These are phyloP conservation scores for Eucalyptus leucophloia DNA, from an alignment of 345 rosid species.

Conservation along the genomic window DNA sequence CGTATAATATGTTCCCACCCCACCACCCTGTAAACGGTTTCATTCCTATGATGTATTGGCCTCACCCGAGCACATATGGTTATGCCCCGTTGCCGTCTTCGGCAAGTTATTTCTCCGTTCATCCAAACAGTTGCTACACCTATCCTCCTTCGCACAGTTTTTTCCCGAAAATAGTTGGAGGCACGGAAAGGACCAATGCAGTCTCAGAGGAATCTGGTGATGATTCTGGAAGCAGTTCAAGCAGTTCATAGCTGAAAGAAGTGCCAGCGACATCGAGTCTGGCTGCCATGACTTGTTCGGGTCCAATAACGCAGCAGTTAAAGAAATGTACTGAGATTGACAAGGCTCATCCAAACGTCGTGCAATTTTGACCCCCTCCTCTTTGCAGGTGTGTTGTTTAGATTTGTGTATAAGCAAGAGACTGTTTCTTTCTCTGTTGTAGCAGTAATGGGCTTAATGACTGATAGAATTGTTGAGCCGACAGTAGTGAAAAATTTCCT, in stretches of 20 bases:
- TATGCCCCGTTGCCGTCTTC: conserved; percentile 18
- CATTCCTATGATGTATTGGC: conserved; percentile 48
- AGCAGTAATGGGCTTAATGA: background rate
- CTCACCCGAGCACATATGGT: conserved; percentile 12
- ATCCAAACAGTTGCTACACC: conserved; percentile 14
- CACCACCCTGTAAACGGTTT: conserved; percentile 20
- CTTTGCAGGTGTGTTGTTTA: background rate
- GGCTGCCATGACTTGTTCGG: background rate
- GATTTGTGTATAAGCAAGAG: background rate
- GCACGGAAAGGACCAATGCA: background rate
- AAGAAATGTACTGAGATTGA: background rate
- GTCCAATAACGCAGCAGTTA: background rate
- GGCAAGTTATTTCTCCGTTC: conserved; percentile 11
- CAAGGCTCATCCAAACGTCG: background rate
- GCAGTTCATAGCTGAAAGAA: conserved; percentile 15
- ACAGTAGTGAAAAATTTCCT: background rate
- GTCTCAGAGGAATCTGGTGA: conserved; percentile 7
- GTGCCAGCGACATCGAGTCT: background rate
- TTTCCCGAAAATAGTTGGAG: background rate
- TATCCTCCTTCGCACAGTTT: conserved; percentile 3
- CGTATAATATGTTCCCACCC: conserved; percentile 9
- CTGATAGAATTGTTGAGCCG: background rate
- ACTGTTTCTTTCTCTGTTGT: background rate
- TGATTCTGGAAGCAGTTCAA: conserved; percentile 23
- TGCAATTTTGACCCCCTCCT: background rate